Evolutionary conservation across 257 asterid species (phyloP).

Genomic region (Thymus quinquecostatus): DNA sequence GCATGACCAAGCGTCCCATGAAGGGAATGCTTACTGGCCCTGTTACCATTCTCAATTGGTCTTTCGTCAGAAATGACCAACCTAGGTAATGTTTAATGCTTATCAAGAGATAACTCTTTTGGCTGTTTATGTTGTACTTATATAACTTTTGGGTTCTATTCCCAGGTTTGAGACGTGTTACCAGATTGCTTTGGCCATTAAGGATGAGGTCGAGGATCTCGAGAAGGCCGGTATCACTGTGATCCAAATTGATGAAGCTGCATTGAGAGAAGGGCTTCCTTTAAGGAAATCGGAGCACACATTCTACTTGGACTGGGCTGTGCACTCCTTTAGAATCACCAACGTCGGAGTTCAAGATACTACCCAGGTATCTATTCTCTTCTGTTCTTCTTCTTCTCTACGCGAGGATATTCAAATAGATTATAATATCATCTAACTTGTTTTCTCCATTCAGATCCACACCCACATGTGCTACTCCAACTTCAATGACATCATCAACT

Average conservation of each 20-base stretch:
- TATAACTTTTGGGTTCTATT: conserved; percentile 17
- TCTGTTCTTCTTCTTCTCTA: no score
- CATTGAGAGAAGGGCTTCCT: conserved; percentile 96
- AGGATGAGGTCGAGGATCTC: conserved; percentile 97
- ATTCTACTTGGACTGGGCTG: conserved; percentile 98
- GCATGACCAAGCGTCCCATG: conserved; percentile 99
- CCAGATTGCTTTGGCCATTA: conserved; percentile 93
- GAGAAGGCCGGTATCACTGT: conserved; percentile 92
- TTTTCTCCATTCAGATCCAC: conserved; percentile 62
- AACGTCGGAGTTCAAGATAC: conserved; percentile 80
- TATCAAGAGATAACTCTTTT: conserved; percentile 1
- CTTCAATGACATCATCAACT: conserved; percentile 97
- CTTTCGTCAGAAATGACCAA: conserved; percentile 94
- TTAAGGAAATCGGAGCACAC: conserved; percentile 90
- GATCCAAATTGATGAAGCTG: conserved; percentile 96
- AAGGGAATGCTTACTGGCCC: conserved; percentile 99
- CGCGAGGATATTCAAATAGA: neutral
- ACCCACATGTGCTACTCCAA: conserved; percentile 99
- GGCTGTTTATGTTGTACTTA: neutral
- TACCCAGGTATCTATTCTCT: conserved; percentile 63
- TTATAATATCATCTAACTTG: neutral
- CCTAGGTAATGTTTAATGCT: conserved; percentile 61
- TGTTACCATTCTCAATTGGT: conserved; percentile 97
- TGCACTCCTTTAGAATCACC: conserved; percentile 97
- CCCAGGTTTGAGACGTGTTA: conserved; percentile 87